These are phyloP conservation scores for Microcera coccophila DNA, from an alignment of 2,329 filamentous ascomycete species.

Conservation along the genomic window DNA sequence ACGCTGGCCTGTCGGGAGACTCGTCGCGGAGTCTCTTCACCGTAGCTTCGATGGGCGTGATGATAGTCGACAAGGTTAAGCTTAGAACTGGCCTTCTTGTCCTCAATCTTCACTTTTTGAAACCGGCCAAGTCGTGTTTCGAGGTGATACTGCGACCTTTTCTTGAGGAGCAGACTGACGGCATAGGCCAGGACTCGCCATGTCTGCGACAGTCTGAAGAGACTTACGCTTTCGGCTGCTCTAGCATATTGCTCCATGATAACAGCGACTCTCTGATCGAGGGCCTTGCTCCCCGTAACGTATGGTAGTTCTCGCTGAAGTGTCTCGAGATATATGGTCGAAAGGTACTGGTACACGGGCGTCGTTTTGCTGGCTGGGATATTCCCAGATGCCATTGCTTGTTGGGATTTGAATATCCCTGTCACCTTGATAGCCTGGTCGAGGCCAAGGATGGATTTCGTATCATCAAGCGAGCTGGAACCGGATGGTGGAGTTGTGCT, in stretches of 20 bases:
- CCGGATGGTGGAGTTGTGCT: constrained; percentile 55
- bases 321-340: constrained; percentile 53
- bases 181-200: constrained; percentile 60
- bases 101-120: constrained; percentile 31
- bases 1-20: constrained; percentile 26
- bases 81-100: constrained; percentile 27
- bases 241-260: constrained; percentile 56
- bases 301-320: constrained; percentile 48
- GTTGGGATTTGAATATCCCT: constrained; percentile 55
- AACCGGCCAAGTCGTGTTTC: constrained; percentile 44
- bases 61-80: constrained; percentile 26
- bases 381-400: constrained; percentile 60
- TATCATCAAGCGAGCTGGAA: constrained; percentile 27
- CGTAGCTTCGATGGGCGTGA: constrained; percentile 24
- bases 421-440: constrained; percentile 58
- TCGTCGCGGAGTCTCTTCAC: constrained; percentile 38
- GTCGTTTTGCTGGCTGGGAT: constrained; percentile 50
- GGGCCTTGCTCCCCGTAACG: constrained; percentile 31
- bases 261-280: constrained; percentile 45
- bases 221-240: constrained; percentile 53
- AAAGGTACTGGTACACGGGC: constrained; percentile 53
- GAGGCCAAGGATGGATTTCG: constrained; percentile 45
- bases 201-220: constrained; percentile 60
- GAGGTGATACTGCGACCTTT: constrained; percentile 56
- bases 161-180: constrained; percentile 50